Evolutionary conservation across 2,329 filamentous ascomycete genomes (phyloP).

Genomic region (Dactylellina drechsleri): DNA sequence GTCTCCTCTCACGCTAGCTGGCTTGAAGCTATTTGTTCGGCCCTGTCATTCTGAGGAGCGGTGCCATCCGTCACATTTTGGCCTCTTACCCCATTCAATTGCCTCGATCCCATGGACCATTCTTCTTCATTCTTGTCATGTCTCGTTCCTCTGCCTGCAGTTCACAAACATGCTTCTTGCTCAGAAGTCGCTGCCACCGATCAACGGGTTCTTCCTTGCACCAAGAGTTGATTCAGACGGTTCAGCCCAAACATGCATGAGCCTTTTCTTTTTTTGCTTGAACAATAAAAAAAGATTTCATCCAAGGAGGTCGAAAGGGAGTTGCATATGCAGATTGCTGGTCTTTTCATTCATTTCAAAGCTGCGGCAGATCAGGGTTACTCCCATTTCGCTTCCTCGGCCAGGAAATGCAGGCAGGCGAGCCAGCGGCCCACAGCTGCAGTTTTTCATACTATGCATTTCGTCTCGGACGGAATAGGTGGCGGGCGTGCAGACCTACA

Average conservation of each 20-base stretch:
- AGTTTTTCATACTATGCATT: conserved; percentile 48
- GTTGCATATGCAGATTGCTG: conserved; percentile 46
- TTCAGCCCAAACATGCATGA: conserved; percentile 32
- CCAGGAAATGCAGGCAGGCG: conserved; percentile 49
- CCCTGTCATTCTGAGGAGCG: too few species aligned
- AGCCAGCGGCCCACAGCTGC: conserved; percentile 47
- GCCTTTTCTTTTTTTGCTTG: conserved; percentile 2
- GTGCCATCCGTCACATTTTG: too few species aligned
- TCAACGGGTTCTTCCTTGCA: conserved; percentile 52
- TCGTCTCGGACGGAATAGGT: conserved; percentile 52
- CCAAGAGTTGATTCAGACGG: conserved; percentile 36
- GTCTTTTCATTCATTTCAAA: conserved; percentile 43
- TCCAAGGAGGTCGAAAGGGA: conserved; percentile 27
- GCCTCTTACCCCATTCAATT: conserved; percentile 17
- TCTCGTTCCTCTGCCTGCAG: too few species aligned
- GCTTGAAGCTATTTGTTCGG: conserved; percentile 15
- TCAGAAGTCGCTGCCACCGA: conserved; percentile 33
- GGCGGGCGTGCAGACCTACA: conserved; percentile 21
- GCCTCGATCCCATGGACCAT: conserved; percentile 6
- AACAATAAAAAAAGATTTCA: conserved; percentile 25
- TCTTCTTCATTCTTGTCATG: neutral
- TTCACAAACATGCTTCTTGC: conserved; percentile 10
- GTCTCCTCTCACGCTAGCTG: conserved; percentile 18
- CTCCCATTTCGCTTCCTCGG: conserved; percentile 30
- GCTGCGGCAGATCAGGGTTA: conserved; percentile 41